A percentile compares a stretch with the other conserved stretches of the same genome.
phyloP scores from a whole-genome alignment of 2,329 filamentous ascomycete species.

The Talaromyces sp. region DNA sequence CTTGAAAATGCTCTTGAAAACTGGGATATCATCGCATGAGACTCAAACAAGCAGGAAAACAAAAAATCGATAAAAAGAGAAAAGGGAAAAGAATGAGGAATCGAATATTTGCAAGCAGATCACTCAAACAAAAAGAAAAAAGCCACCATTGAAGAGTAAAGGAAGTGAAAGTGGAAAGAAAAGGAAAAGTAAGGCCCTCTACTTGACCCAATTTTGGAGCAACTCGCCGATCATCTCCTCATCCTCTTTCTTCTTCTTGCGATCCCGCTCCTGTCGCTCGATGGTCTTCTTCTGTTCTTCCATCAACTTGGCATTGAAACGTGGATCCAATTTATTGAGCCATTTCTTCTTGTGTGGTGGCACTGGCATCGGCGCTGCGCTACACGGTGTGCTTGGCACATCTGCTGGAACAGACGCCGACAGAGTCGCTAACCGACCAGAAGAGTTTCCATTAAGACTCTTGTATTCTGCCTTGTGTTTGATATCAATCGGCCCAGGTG shows the following conservation, averaged over 20 bases:
- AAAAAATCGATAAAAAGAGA: neutral
- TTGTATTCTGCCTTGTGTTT: constrained; percentile 8
- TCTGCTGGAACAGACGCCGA: neutral
- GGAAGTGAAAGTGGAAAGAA: neutral
- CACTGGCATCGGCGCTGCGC: neutral
- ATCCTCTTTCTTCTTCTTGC: constrained; percentile 12
- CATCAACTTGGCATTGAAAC: constrained; percentile 13
- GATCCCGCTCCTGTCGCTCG: constrained; percentile 9
- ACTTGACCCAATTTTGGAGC: constrained; percentile 11
- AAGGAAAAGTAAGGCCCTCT: neutral
- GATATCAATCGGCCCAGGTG: neutral
- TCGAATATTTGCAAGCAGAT: neutral
- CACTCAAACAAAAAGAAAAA: neutral
- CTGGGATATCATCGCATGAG: constrained; percentile 15
- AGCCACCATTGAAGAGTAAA: neutral
- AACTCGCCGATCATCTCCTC: constrained; percentile 10
- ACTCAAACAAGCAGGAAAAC: neutral
- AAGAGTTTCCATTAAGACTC: neutral
- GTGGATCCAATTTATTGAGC: constrained; percentile 14
- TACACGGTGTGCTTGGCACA: neutral
- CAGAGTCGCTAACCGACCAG: neutral
- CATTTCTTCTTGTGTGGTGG: constrained; percentile 13
- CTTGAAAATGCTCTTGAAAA: constrained; percentile 6
- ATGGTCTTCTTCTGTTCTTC: constrained; percentile 10
- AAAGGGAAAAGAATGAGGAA: neutral